phyloP scores from a whole-genome alignment of 306 rosid species.

The Trifolium subterraneum region DNA sequence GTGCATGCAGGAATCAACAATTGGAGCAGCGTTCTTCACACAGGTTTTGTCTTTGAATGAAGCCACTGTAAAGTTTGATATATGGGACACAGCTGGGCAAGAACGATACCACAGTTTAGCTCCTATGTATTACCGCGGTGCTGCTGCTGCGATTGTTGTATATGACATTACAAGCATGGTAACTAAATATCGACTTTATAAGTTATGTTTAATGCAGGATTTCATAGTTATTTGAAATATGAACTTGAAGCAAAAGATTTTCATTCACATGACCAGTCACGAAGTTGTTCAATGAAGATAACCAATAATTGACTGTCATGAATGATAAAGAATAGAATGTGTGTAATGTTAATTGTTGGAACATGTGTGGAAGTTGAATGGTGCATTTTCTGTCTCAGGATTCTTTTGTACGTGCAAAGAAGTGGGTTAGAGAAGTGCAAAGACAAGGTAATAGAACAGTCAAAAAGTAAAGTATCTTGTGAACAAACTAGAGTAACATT shows the following conservation, averaged over 20 bases:
- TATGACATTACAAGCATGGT: conserved; percentile 78
- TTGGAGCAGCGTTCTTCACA: conserved; percentile 91
- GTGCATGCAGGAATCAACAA: conserved; percentile 84
- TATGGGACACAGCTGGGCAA: conserved; percentile 97
- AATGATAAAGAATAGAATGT: not conserved
- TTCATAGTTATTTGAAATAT: conserved; percentile 14
- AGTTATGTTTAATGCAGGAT: not conserved
- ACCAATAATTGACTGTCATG: not conserved
- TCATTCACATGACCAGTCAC: not conserved
- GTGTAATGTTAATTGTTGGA: not conserved
- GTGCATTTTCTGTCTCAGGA: conserved; percentile 57
- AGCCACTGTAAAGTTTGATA: conserved; percentile 80
- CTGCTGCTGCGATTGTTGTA: conserved; percentile 84
- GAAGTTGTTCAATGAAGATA: not conserved
- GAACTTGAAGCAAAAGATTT: conserved; percentile 1
- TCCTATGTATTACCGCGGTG: conserved; percentile 97
- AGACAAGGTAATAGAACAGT: conserved; percentile 69
- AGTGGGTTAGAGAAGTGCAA: conserved; percentile 86
- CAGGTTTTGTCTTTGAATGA: conserved; percentile 82
- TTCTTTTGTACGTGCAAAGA: conserved; percentile 76
- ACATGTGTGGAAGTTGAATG: no score
- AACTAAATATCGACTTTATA: conserved; percentile 2
- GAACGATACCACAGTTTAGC: conserved; percentile 93
- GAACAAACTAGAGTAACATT: conserved; percentile 16
- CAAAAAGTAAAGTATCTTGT: not conserved